Evolutionary conservation across 2,329 filamentous ascomycete genomes (phyloP), one percentile per base, ranked within the genome.

Genomic region (Fusarium miscanthi): DNA sequence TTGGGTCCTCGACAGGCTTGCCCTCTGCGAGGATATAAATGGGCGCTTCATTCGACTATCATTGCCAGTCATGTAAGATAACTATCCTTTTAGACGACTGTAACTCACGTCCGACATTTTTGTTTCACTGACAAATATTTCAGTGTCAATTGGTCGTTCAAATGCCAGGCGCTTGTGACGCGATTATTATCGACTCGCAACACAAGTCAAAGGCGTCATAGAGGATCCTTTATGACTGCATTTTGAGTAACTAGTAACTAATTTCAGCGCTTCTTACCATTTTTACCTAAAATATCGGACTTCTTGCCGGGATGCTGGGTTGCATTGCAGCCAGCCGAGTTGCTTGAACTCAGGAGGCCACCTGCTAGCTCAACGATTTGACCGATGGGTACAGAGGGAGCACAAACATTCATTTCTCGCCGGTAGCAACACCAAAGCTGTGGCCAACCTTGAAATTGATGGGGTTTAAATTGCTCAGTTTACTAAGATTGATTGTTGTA

Each of bases 21-120:
- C 61, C 61, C 33, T 64, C 61, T 3, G 57, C 61, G 25, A 64
- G 61, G 8, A 57, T 64, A 40, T 62, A 64, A 9, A 64, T 40
- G 1, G 57, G 57, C 1, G 46, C 19, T 30, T 62, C 61, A 14
- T 38, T 51, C 13, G 57, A 62, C 57, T 64, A 7, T 1, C 17
- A 62, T 10, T 7, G 5, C 49, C 6, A 43, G 41, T 14, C 16
- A 40, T 41, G 6, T 3, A 37, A 37, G 35, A 3, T 16, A 17
- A 37, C 31, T 37, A 37, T 16, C 17, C 35, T 19, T 19, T 14
- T 2, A 16, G 12, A 14, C 40, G 16, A 6, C 6, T 11, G 5
- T 5, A 8, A 35, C 59, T 48, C 8, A 58, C 59, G 21, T 40
- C 27, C 5, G 57, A 49, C 54, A 63, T 63, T 38, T 16, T 63